These are phyloP conservation scores for Amoebophrya sp. DNA, from an alignment of 169 alveolate species.

Conservation along the genomic window DNA sequence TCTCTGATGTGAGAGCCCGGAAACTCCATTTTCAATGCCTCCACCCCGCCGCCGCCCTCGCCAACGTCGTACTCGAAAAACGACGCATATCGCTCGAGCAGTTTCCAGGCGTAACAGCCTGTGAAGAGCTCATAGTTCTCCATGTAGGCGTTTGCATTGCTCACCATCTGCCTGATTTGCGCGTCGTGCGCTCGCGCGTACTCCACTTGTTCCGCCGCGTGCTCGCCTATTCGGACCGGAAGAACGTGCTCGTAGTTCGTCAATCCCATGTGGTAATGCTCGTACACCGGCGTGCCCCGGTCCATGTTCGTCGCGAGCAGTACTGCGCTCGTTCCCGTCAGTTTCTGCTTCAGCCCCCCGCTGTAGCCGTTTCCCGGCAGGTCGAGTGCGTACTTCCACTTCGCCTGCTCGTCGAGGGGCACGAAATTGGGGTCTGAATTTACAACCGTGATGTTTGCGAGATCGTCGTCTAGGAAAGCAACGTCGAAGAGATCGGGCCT, in stretches of 20 bases:
- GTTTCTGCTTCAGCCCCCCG: not conserved
- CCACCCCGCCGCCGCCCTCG: no score
- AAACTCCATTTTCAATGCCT: no score
- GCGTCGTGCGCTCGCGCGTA: not conserved
- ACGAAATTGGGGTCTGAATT: not conserved
- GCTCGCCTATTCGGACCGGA: not conserved
- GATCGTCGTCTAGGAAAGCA: conserved; percentile 8
- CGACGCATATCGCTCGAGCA: not conserved
- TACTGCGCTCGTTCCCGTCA: not conserved
- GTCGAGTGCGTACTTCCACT: not conserved
- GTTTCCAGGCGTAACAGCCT: not conserved
- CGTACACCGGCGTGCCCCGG: not conserved
- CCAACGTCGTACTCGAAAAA: not conserved
- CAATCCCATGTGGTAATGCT: not conserved
- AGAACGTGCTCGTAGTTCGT: not conserved
- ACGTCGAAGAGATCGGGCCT: not conserved
- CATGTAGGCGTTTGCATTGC: not conserved
- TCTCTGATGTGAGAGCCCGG: no score
- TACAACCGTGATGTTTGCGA: not conserved
- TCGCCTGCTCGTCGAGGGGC: conserved; percentile 8
- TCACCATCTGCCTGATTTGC: not conserved
- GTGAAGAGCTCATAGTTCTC: not conserved
- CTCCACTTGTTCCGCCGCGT: not conserved
- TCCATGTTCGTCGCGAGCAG: not conserved
- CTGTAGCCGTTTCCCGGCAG: not conserved